Percentiles rank a stretch among this genome's conserved stretches.
These are phyloP conservation scores for Acer yangbiense DNA, from an alignment of 345 rosid species.

Conservation along the genomic window DNA sequence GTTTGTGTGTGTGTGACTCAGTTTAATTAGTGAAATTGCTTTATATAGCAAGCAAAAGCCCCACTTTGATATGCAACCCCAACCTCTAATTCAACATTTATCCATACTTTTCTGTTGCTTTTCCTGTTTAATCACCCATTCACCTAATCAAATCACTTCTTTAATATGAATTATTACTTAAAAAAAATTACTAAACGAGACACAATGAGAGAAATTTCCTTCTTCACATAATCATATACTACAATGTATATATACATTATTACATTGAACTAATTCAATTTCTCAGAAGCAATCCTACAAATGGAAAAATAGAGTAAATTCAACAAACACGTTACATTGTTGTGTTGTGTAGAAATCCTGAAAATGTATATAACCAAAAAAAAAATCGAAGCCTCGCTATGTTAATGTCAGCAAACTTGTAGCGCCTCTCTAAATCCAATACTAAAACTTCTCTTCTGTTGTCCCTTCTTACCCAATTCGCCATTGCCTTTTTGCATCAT, in stretches of 20 bases:
- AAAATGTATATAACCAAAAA: no score
- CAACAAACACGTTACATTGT: background rate
- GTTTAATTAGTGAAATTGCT: background rate
- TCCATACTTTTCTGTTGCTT: background rate
- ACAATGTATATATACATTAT: no score
- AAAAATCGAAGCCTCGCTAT: background rate
- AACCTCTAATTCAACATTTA: background rate
- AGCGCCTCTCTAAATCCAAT: slow-evolving; percentile 43
- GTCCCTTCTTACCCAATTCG: slow-evolving; percentile 34
- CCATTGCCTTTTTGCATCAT: slow-evolving; percentile 62
- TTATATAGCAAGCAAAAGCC: background rate
- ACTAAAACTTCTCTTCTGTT: slow-evolving; percentile 28
- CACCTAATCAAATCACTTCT: background rate
- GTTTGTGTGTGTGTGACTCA: no score
- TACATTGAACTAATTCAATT: no score
- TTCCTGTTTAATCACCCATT: no score
- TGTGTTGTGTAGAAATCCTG: background rate
- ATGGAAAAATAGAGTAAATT: background rate
- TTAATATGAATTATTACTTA: no score
- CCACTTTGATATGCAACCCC: slow-evolving; percentile 8
- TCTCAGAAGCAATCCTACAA: no score
- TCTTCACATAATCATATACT: background rate
- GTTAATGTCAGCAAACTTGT: slow-evolving; percentile 34
- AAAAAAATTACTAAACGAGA: no score
- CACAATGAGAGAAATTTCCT: background rate